Conservation (phyloP, 2,329 filamentous ascomycete genomes). For the Aspergillus alliaceus region DNA sequence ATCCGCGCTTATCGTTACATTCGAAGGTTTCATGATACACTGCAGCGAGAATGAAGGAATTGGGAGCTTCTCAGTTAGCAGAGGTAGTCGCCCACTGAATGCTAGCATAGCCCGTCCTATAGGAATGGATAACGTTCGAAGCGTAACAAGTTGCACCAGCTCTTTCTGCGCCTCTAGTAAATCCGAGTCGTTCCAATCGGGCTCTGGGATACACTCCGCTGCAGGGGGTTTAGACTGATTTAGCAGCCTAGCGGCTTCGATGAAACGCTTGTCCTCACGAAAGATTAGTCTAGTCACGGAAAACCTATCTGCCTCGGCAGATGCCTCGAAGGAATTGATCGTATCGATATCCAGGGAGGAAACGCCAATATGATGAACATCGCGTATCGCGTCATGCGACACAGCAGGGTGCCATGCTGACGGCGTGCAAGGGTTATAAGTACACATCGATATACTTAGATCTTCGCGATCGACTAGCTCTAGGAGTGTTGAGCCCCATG, state of each 20-base stretch:
- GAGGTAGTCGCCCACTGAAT: slow-evolving; percentile 80
- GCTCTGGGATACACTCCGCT: slow-evolving; percentile 72
- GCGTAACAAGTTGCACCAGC: slow-evolving; percentile 80
- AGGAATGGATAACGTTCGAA: slow-evolving; percentile 84
- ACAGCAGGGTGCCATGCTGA: slow-evolving; percentile 43
- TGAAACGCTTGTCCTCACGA: slow-evolving; percentile 83
- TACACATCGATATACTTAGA: slow-evolving; percentile 65
- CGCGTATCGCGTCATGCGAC: slow-evolving; percentile 67
- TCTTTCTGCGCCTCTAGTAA: slow-evolving; percentile 91
- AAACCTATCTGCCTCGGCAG: slow-evolving; percentile 79
- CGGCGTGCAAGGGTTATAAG: slow-evolving; percentile 41
- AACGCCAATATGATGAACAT: slow-evolving; percentile 73
- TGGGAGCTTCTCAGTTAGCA: slow-evolving; percentile 88
- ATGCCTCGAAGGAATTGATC: slow-evolving; percentile 67
- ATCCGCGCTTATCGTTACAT: slow-evolving; percentile 91
- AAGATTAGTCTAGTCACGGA: slow-evolving; percentile 84
- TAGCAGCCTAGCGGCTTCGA: slow-evolving; percentile 81
- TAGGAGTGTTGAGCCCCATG: slow-evolving; percentile 71
- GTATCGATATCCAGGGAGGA: slow-evolving; percentile 50
- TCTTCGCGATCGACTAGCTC: slow-evolving; percentile 79
- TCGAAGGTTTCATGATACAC: slow-evolving; percentile 87
- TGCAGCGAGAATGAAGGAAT: slow-evolving; percentile 89
- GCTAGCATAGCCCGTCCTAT: slow-evolving; percentile 84
- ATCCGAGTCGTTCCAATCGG: slow-evolving; percentile 79
- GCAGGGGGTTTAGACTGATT: slow-evolving; percentile 79